Percentiles rank a stretch among this genome's conserved stretches.
Conservation (phyloP, 805 yeast species). For the Ogataea chonburiensis region DNA sequence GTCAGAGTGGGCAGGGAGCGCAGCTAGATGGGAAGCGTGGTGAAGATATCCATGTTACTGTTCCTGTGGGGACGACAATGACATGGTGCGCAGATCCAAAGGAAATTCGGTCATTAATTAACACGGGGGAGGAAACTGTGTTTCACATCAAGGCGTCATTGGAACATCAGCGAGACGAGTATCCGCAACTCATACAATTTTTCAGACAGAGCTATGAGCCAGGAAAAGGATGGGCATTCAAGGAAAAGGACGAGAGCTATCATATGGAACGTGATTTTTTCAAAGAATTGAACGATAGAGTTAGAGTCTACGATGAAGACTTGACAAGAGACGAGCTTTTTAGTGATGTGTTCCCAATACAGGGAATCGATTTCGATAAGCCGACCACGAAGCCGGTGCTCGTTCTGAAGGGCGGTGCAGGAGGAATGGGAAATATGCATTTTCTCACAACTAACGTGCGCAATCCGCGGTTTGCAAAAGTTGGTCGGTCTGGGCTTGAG, state of each 20-base stretch:
- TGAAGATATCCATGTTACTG: slow-evolving; percentile 71
- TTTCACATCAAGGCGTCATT: slow-evolving; percentile 32
- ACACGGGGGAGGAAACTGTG: slow-evolving; percentile 20
- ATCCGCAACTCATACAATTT: slow-evolving; percentile 54
- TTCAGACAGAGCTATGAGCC: slow-evolving; percentile 58
- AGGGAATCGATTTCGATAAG: slow-evolving; percentile 72
- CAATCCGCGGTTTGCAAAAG: slow-evolving; percentile 85
- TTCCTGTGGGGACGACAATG: slow-evolving; percentile 89
- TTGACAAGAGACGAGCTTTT: slow-evolving; percentile 54
- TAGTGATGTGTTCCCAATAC: slow-evolving; percentile 71
- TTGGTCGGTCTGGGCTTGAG: slow-evolving; percentile 70
- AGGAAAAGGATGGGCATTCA: slow-evolving; percentile 89
- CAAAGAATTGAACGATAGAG: slow-evolving; percentile 57
- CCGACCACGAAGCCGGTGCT: slow-evolving; percentile 66
- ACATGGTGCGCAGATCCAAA: slow-evolving; percentile 81
- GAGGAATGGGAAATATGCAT: slow-evolving; percentile 97
- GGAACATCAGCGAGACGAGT: slow-evolving; percentile 14
- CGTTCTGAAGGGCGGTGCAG: slow-evolving; percentile 80
- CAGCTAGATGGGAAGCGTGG: slow-evolving; percentile 90
- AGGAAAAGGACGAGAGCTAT: slow-evolving; percentile 71
- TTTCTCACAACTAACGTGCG: slow-evolving; percentile 80
- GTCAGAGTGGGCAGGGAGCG: slow-evolving; percentile 65
- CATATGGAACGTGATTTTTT: slow-evolving; percentile 69
- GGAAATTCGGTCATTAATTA: slow-evolving; percentile 31
- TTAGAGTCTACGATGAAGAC: slow-evolving; percentile 62